Percentiles rank a stretch among this genome's conserved stretches.
These are phyloP conservation scores for Trichoderma erinaceum DNA, from an alignment of 495 filamentous ascomycete genomes.

Conservation along the genomic window DNA sequence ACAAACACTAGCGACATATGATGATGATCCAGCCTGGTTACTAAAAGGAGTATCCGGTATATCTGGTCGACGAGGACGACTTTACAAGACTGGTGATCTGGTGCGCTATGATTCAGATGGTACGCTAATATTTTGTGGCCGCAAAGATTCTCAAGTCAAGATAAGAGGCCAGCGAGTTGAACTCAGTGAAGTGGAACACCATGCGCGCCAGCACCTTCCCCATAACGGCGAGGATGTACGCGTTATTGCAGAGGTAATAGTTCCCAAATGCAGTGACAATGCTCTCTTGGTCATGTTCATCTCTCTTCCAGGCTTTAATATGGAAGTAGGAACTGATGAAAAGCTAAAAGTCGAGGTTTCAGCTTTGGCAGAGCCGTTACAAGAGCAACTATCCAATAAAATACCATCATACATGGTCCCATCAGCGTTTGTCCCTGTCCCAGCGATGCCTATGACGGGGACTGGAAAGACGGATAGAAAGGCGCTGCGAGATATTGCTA, in stretches of 20 bases:
- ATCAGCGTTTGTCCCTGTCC: not conserved
- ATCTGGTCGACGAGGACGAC: constrained; percentile 19
- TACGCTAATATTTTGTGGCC: constrained; percentile 17
- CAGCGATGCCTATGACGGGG: not conserved
- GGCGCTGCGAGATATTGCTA: not conserved
- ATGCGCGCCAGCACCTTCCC: not conserved
- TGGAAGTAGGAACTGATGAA: no score
- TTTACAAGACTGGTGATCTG: constrained; percentile 34
- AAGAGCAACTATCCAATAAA: not conserved
- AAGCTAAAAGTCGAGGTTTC: no score
- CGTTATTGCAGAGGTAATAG: no score
- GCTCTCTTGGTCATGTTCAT: no score
- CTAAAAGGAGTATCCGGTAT: constrained; percentile 14
- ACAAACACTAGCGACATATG: constrained; percentile 45
- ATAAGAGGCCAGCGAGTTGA: constrained; percentile 35
- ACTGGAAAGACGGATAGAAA: not conserved
- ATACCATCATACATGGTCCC: not conserved
- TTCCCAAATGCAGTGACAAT: no score
- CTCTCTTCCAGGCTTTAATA: no score
- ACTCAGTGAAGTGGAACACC: constrained; percentile 33
- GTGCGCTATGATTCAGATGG: constrained; percentile 45
- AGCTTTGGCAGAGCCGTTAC: not conserved
- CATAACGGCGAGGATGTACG: no score
- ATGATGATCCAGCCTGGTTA: constrained; percentile 41
- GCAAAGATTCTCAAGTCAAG: constrained; percentile 31